phyloP scores from a whole-genome alignment of 345 rosid species.

The Adansonia digitata region DNA sequence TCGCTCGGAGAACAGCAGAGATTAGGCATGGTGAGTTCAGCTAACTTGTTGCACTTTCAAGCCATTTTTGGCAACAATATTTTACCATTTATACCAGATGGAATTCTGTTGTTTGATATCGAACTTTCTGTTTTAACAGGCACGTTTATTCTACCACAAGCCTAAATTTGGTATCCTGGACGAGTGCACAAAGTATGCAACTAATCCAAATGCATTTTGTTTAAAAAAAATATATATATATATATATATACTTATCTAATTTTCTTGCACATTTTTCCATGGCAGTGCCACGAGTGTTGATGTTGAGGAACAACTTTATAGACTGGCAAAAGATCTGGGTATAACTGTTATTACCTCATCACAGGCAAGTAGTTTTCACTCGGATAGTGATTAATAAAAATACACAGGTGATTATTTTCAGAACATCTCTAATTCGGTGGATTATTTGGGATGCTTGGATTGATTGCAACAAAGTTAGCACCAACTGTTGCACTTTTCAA shows the following conservation, averaged over 20 bases:
- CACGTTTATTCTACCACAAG: conserved; percentile 89
- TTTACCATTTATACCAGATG: background rate
- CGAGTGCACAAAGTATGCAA: conserved; percentile 91
- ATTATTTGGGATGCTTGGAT: background rate
- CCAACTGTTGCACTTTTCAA: background rate
- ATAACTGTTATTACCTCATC: conserved; percentile 93
- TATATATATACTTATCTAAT: too few species aligned
- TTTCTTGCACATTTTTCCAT: conserved; percentile 5
- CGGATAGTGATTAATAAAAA: background rate
- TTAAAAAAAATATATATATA: background rate
- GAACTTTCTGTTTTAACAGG: conserved; percentile 39
- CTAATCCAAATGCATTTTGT: conserved; percentile 1
- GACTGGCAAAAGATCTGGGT: conserved; percentile 73
- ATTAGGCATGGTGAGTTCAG: conserved; percentile 78
- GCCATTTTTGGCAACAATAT: background rate
- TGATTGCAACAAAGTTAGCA: background rate
- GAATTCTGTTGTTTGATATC: conserved; percentile 14
- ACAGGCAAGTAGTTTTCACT: conserved; percentile 49
- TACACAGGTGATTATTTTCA: background rate
- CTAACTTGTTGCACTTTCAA: background rate
- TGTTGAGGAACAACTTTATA: conserved; percentile 91
- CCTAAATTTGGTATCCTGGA: conserved; percentile 93
- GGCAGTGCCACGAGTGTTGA: conserved; percentile 93
- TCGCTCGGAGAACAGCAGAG: conserved; percentile 99
- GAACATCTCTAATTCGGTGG: background rate